Evolutionary conservation across 352 stramenopile genomes (phyloP).

Genomic region (Phytopythium oedochilum): DNA sequence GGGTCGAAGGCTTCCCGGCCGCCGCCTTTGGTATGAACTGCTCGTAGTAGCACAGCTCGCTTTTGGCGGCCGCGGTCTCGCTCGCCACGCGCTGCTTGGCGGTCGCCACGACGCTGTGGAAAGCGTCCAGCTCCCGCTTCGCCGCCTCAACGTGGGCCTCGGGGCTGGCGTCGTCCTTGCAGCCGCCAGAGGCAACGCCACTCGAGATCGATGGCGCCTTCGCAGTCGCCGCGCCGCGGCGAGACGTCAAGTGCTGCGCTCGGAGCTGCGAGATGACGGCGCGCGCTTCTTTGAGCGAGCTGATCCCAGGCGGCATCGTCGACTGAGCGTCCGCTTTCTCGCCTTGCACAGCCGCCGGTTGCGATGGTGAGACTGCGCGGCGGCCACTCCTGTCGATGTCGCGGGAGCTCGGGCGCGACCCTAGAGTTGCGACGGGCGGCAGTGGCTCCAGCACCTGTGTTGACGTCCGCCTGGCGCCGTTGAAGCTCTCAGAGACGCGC

Average conservation of each 20-base stretch:
- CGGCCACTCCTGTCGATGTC: background rate
- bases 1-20: background rate
- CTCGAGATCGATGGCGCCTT: background rate
- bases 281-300: conserved; percentile 17
- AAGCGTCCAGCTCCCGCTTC: conserved; percentile 46
- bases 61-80: conserved; percentile 33
- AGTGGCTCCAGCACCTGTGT: conserved; percentile 8
- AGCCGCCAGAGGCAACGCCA: background rate
- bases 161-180: background rate
- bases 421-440: conserved; percentile 9
- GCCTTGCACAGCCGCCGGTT: background rate
- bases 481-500: conserved; percentile 28
- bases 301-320: background rate
- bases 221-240: background rate
- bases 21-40: conserved; percentile 32
- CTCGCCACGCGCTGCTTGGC: conserved; percentile 30
- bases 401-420: conserved; percentile 2
- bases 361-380: background rate
- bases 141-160: conserved; percentile 4
- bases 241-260: conserved; percentile 7
- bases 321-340: background rate
- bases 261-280: conserved; percentile 36
- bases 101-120: conserved; percentile 45
- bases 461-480: conserved; percentile 19
- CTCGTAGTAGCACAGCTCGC: conserved; percentile 52